These are phyloP conservation scores for Diaporthe amygdali DNA, from an alignment of 2,329 filamentous ascomycete species.

Conservation along the genomic window DNA sequence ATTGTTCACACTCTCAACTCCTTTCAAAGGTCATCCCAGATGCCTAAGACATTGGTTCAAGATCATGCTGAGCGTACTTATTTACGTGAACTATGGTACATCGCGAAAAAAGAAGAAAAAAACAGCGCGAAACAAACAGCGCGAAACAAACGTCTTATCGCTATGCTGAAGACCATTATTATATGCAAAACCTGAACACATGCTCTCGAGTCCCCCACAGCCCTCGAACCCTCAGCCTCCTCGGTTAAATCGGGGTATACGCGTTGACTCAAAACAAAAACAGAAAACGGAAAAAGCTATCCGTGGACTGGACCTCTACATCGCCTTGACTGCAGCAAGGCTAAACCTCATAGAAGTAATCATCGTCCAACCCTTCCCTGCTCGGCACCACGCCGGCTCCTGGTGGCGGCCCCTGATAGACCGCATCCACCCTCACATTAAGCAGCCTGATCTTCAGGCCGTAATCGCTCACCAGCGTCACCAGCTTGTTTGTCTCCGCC, in stretches of 20 bases:
- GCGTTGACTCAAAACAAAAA: slow-evolving; percentile 27
- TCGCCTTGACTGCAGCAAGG: not conserved
- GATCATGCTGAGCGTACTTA: not conserved
- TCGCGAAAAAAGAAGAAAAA: not conserved
- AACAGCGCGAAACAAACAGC: too few species aligned
- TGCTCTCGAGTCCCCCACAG: not conserved
- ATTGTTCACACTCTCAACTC: too few species aligned
- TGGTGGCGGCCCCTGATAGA: slow-evolving; percentile 68
- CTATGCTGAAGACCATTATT: slow-evolving; percentile 12
- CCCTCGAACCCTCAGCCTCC: not conserved
- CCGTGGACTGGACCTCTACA: not conserved
- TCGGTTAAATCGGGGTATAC: slow-evolving; percentile 21
- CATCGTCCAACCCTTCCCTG: slow-evolving; percentile 84
- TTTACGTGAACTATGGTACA: not conserved
- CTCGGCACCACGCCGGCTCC: slow-evolving; percentile 79
- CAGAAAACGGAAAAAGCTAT: slow-evolving; percentile 5
- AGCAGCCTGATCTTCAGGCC: slow-evolving; percentile 90
- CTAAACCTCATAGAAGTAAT: slow-evolving; percentile 88
- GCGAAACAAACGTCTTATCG: slow-evolving; percentile 2
- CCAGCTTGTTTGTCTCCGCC: slow-evolving; percentile 90
- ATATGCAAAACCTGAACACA: slow-evolving; percentile 10
- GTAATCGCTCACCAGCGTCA: slow-evolving; percentile 85
- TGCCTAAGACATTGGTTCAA: not conserved
- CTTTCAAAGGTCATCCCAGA: not conserved
- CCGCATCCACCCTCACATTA: slow-evolving; percentile 86